Evolutionary conservation across 208 protist genomes (phyloP), one percentile per base, ranked within the genome.

Genomic region (Naegleria fowleri): DNA sequence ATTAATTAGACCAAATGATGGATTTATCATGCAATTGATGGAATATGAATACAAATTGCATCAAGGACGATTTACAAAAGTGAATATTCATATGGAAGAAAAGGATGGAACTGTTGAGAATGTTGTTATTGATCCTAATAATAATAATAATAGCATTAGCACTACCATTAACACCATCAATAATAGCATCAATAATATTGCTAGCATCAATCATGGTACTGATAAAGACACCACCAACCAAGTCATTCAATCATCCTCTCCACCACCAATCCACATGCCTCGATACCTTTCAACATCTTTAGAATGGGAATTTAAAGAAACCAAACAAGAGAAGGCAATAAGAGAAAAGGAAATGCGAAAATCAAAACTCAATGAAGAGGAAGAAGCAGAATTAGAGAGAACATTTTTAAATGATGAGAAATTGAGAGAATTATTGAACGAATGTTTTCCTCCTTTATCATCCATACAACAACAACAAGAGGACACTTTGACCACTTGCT

Each of bases 1-100:
- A 15, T 48, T 79, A 36, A 90, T 90, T 90, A 9, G n/a, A 22
- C 87, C 87, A 16, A 90, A 90, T 79, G 87, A 90, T 51, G 87
- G 87, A 51, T 90, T 90, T 48, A 79, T 90, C 5, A 83, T 36
- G 43, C 87, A 90, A 48, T 40, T 90, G 5, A 79, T 79, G 38
- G 5, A 33, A 5, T 79, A 38, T 79, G 87, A 90, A 90, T 3
- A 40, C 0, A 75, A 90, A 11, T 79, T 79, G 9, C 79, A 36
- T 90, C 6, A 89, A 6, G 13, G n/a, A 38, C 9, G 67, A 40
- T 67, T 79, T 79, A 79, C 67, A 6, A n/a, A 79, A 13, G 5
- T n/a, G 7, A n/a, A 79, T 36, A 79, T n/a, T 36, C 16, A 79
- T 7, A 48, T 48, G 43, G 43, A 48, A n/a, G n/a, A n/a, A n/a